phyloP scores from a whole-genome alignment of 2,329 filamentous ascomycete species.

The Pseudopithomyces maydicus region DNA sequence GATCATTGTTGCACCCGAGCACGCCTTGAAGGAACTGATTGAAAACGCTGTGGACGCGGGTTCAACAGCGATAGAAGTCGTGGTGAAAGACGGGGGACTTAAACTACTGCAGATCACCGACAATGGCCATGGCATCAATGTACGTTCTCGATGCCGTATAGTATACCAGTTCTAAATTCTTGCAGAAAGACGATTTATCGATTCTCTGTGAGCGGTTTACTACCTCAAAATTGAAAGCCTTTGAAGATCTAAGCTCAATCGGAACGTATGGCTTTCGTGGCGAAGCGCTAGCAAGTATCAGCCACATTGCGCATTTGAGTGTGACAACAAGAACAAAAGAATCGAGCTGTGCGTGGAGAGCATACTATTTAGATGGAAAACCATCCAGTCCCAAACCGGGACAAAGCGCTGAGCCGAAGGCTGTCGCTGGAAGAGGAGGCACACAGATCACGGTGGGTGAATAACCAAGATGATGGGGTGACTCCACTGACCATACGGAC shows the following conservation, averaged over 20 bases:
- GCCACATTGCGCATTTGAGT: slow-evolving; percentile 93
- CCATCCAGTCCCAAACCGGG: slow-evolving; percentile 85
- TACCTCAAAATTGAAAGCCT: slow-evolving; percentile 91
- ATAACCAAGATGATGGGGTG: background rate
- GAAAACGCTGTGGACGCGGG: slow-evolving; percentile 99
- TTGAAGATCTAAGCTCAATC: slow-evolving; percentile 89
- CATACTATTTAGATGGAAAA: slow-evolving; percentile 82
- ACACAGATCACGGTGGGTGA: slow-evolving; percentile 83
- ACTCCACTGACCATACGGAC: background rate
- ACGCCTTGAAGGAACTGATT: slow-evolving; percentile 94
- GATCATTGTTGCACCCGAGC: slow-evolving; percentile 95
- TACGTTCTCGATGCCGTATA: slow-evolving; percentile 50
- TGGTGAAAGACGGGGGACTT: slow-evolving; percentile 92
- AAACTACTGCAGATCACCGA: slow-evolving; percentile 97
- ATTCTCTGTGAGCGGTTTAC: slow-evolving; percentile 97
- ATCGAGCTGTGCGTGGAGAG: slow-evolving; percentile 87
- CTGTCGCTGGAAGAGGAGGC: slow-evolving; percentile 82
- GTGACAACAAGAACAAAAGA: slow-evolving; percentile 93
- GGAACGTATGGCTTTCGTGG: slow-evolving; percentile 97
- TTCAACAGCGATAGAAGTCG: slow-evolving; percentile 84
- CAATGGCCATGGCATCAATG: slow-evolving; percentile 94
- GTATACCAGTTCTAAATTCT: slow-evolving; percentile 12
- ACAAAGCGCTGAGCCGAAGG: slow-evolving; percentile 82
- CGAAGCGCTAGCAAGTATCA: slow-evolving; percentile 95
- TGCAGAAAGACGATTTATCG: slow-evolving; percentile 82